Evolutionary conservation across 208 protist species (phyloP).

Genomic region (Angomonas desouzai): DNA sequence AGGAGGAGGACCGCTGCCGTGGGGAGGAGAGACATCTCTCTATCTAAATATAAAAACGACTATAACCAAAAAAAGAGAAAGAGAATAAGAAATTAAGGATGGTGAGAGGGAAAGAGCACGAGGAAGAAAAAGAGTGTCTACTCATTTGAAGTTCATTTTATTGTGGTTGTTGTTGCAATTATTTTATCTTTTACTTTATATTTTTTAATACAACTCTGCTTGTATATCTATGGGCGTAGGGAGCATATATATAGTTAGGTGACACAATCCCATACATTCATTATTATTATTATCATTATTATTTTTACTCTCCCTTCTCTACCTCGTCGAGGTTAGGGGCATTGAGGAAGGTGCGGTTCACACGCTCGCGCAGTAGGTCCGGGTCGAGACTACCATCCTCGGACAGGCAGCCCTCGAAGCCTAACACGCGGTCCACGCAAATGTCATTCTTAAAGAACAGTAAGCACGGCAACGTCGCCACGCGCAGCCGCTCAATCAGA

Average conservation of each 20-base stretch:
- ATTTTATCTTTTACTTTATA: too few species aligned
- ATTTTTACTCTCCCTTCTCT: constrained; percentile 10
- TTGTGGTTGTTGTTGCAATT: too few species aligned
- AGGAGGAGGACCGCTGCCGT: constrained; percentile 32
- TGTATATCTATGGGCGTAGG: too few species aligned
- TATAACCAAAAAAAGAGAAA: constrained; percentile 8
- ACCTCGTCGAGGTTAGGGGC: constrained; percentile 14
- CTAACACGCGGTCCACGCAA: constrained; percentile 91
- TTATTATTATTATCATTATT: background rate
- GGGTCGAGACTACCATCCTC: constrained; percentile 84
- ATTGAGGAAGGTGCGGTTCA: constrained; percentile 31
- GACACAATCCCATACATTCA: too few species aligned
- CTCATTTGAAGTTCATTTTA: too few species aligned
- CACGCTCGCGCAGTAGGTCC: constrained; percentile 62
- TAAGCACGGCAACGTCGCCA: constrained; percentile 91
- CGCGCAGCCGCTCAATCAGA: constrained; percentile 89
- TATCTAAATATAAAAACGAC: background rate
- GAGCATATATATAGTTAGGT: too few species aligned
- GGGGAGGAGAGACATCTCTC: constrained; percentile 16
- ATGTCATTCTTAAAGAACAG: constrained; percentile 94
- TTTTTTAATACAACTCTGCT: too few species aligned
- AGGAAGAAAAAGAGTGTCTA: too few species aligned
- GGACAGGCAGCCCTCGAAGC: constrained; percentile 91
- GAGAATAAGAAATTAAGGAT: background rate
- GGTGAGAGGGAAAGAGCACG: constrained; percentile 3